Conservation (phyloP, 2,329 filamentous ascomycete species). For the Hansfordia pulvinata region DNA sequence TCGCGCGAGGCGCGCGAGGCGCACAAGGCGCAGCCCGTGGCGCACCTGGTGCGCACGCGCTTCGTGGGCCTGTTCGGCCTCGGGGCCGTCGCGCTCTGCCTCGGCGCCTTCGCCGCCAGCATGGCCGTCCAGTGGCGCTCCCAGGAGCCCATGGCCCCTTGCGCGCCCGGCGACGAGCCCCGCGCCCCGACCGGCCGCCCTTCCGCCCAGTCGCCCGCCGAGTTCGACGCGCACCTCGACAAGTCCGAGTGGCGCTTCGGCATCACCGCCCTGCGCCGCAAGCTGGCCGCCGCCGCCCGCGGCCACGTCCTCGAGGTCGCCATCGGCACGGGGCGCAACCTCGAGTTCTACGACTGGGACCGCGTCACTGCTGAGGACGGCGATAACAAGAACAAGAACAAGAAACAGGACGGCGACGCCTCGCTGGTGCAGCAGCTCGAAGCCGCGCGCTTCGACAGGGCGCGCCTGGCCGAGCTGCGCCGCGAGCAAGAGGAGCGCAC, state of each 20-base stretch:
- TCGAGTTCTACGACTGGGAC: constrained; percentile 45
- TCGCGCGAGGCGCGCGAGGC: no score
- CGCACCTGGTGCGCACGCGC: constrained; percentile 19
- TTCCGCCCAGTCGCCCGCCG: constrained; percentile 31
- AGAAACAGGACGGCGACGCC: constrained; percentile 7
- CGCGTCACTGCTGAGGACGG: constrained; percentile 8
- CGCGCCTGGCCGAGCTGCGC: constrained; percentile 1
- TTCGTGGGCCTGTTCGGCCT: constrained; percentile 23
- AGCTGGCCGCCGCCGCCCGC: constrained; percentile 29
- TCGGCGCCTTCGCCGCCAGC: constrained; percentile 12
- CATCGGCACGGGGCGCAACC: constrained; percentile 48
- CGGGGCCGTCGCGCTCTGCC: neutral
- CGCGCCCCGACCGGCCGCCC: constrained; percentile 32
- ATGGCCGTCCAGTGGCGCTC: constrained; percentile 12
- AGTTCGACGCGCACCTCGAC: constrained; percentile 46
- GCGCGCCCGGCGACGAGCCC: constrained; percentile 20
- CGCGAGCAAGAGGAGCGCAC: constrained; percentile 12
- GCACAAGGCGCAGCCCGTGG: constrained; percentile 6
- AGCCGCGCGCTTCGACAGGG: constrained; percentile 3
- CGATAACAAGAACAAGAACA: constrained; percentile 6
- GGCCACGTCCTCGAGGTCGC: constrained; percentile 51
- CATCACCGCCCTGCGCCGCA: constrained; percentile 33
- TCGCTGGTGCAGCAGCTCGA: constrained; percentile 6
- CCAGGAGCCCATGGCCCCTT: constrained; percentile 12
- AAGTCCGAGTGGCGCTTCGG: constrained; percentile 43